A percentile compares a stretch with the other conserved stretches of the same genome.
Evolutionary conservation across 345 rosid genomes (phyloP).

Genomic region (Lumnitzera racemosa): DNA sequence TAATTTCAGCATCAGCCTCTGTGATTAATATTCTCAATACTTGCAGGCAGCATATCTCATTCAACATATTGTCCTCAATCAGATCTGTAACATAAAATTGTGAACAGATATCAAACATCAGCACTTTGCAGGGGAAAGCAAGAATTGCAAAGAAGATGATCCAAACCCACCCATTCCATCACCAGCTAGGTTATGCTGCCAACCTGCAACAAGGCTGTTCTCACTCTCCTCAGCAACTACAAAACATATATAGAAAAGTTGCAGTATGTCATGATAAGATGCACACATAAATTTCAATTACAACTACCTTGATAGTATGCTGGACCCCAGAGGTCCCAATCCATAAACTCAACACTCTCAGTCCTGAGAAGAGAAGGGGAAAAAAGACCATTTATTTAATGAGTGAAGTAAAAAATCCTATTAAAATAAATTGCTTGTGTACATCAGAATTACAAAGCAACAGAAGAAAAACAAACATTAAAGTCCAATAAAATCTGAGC

Average conservation of each 20-base stretch:
- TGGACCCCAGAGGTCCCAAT: conserved; percentile 56
- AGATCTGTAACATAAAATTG: conserved; percentile 28
- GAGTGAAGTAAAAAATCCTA: background rate
- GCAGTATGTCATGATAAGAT: background rate
- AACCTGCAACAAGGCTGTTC: conserved; percentile 15
- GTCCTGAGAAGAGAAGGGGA: conserved; percentile 4
- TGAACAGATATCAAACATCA: background rate
- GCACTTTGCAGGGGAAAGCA: background rate
- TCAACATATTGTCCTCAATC: conserved; percentile 49
- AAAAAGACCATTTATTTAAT: background rate
- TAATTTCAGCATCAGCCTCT: conserved; percentile 43
- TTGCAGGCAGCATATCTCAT: conserved; percentile 46
- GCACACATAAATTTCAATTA: too few species aligned
- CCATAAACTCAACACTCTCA: conserved; percentile 20
- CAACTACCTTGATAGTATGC: conserved; percentile 24
- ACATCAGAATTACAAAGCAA: background rate
- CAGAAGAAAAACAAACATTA: background rate
- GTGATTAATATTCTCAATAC: conserved; percentile 43
- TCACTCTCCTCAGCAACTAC: conserved; percentile 29
- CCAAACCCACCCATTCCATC: conserved; percentile 35
- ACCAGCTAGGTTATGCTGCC: conserved; percentile 38
- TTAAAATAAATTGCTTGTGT: background rate
- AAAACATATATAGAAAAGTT: conserved; percentile 1
- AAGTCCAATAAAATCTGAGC: background rate
- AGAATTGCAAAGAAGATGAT: conserved; percentile 6